A percentile compares a stretch with the other conserved stretches of the same genome.
phyloP scores from a whole-genome alignment of 169 alveolate genomes.

The Cyclospora cayetanensis region DNA sequence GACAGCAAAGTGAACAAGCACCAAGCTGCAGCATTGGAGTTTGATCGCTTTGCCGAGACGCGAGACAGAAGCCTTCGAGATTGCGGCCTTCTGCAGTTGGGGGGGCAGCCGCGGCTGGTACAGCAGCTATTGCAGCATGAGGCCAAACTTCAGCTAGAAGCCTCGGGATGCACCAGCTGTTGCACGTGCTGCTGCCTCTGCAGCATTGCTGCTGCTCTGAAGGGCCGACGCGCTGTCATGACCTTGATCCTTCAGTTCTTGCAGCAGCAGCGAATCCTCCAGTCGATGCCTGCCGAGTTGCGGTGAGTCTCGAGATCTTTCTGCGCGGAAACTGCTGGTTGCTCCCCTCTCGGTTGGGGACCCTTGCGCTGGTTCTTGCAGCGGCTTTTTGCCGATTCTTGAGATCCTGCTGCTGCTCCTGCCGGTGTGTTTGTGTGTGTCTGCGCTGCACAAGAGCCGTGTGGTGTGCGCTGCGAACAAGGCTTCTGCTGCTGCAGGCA shows the following conservation, averaged over 20 bases:
- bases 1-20: conserved; percentile 19
- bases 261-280: conserved; percentile 57
- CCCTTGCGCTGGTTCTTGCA: not conserved
- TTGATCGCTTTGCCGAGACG: not conserved
- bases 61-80: not conserved
- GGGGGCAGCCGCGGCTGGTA: conserved; percentile 9
- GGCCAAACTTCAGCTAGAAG: not conserved
- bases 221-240: conserved; percentile 17
- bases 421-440: not conserved
- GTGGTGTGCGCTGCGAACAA: too few relatives aligned
- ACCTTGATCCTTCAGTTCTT: conserved; percentile 12
- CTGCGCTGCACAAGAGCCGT: too few relatives aligned
- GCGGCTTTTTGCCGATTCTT: not conserved
- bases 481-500: conserved; percentile 53
- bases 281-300: not conserved
- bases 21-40: not conserved
- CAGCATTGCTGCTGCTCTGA: conserved; percentile 23
- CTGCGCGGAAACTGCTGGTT: not conserved
- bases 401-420: conserved; percentile 7
- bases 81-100: not conserved
- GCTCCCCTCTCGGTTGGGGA: not conserved
- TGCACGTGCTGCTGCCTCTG: conserved; percentile 58
- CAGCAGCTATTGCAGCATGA: conserved; percentile 29
- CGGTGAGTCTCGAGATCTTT: not conserved
- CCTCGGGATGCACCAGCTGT: not conserved